Base-by-base conservation (phyloP, 1,139 yeast species). In the Ogataea hybrid region DNA sequence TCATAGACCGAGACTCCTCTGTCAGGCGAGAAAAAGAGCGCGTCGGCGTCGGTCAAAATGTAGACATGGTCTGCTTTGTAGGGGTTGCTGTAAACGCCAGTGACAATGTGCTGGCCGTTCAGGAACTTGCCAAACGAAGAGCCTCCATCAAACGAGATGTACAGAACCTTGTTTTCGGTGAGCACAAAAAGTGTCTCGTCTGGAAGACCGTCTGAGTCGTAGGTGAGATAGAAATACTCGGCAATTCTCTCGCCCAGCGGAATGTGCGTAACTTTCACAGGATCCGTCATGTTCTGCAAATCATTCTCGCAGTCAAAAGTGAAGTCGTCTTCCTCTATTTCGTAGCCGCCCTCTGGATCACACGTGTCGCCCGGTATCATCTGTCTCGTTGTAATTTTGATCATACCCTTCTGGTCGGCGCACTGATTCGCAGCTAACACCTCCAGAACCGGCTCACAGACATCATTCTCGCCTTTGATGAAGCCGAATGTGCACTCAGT, bases 101-200 rank as follows among this genome's bases (percentile, higher is more conserved):
- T 50, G 32, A 87, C 70, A 17, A 73, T 68, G 16, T 41, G 40
- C 2, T 68, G 73, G 5, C 16, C 23, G 3, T 6, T 15, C 11
- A 14, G 25, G 12, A 36, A 35, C 21, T 22, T 32, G 12, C 17
- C 9, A 67, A 90, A 83, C 1, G 64, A 62, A 3, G 68, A 59
- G 16, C 97, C 97, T 35, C 94, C 95, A 63, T 89, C 81, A 56
- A 80, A 84, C 1, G 96, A 85, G 11, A 87, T 72, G 53, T 65
- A 82, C 2, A 81, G 70, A 8, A 69, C 64, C 28, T 76, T 71
- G 27, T 69, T 64, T 20, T 65, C 61, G 0, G 92, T 84, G 41
- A 75, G 70, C 11, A 85, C 64, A 16, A 92, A 56, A n/a, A 92
- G 63, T 9, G 95, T 84, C 58, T 90, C 96, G 46, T 84, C 88